These are phyloP conservation scores for Boletellus deceptivus DNA, from an alignment of 1,284 basidiomycete genomes.

Conservation along the genomic window DNA sequence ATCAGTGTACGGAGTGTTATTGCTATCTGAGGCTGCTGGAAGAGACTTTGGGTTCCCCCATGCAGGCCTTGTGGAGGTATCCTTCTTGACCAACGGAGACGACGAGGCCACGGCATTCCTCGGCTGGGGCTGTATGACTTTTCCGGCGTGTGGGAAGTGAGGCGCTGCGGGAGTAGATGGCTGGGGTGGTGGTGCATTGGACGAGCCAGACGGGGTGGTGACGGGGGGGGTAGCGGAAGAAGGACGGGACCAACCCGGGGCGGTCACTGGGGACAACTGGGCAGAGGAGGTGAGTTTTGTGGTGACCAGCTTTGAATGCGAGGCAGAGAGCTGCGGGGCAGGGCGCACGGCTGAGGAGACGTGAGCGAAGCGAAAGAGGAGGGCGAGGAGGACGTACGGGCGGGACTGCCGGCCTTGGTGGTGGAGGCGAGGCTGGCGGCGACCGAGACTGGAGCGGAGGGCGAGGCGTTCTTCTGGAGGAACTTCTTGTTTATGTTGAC, in stretches of 20 bases:
- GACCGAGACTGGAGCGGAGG: conserved; percentile 37
- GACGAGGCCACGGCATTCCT: conserved; percentile 39
- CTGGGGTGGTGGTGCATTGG: conserved; percentile 36
- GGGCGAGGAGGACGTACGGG: conserved; percentile 43
- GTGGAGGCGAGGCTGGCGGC: conserved; percentile 38
- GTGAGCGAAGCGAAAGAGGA: conserved; percentile 1
- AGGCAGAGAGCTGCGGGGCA: conserved; percentile 47
- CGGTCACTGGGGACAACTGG: conserved; percentile 52
- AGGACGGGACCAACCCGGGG: conserved; percentile 74
- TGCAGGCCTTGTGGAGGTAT: conserved; percentile 48
- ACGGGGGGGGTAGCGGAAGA: conserved; percentile 62
- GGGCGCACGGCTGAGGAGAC: conserved; percentile 49
- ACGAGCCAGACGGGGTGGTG: conserved; percentile 43
- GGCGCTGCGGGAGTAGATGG: conserved; percentile 38
- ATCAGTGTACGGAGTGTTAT: conserved; percentile 47
- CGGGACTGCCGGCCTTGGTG: conserved; percentile 49
- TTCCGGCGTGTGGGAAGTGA: conserved; percentile 55
- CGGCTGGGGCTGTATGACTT: conserved; percentile 69
- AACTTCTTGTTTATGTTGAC: conserved; percentile 94
- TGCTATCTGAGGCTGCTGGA: conserved; percentile 34
- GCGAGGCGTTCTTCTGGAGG: conserved; percentile 72
- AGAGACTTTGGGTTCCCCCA: conserved; percentile 59
- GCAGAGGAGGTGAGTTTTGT: conserved; percentile 77
- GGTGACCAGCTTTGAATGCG: conserved; percentile 77
- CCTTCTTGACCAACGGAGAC: conserved; percentile 42